Evolutionary conservation across 1,284 basidiomycete species (phyloP), one percentile per base, ranked within the genome.

Genomic region (Boletellus deceptivus): DNA sequence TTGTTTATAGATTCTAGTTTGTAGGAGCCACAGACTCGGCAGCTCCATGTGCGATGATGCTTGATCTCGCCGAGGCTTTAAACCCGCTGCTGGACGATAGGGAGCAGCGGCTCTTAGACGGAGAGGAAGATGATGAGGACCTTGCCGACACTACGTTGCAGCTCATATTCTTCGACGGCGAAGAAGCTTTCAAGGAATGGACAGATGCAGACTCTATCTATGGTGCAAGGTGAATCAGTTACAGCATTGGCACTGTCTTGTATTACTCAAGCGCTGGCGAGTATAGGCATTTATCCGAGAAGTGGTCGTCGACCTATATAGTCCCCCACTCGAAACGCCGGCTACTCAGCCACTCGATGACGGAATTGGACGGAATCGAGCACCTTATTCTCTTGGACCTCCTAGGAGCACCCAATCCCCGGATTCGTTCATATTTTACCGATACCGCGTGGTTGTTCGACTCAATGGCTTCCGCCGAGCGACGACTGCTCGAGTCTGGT

Each of bases 1-100:
- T 42, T 25, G 22, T 41, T 62, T 48, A 59, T 34, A 33, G 3
- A 34, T 43, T 39, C 52, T 72, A 92, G 90, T 99, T 99, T 67
- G 76, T 99, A 59, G 97, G 97, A 24, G 97, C 97, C 9, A 99
- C 94, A 6, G 97, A 99, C 70, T 98, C 93, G 7, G 97, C 97
- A 1, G 93, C 92, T 22, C 89, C 97, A 1, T 97, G 95, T 61
- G 94, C 94, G 2, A 86, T 98, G 72, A 81, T 98, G 74, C 79
- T 97, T 33, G 93, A 97, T 69, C 74, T 95, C 14, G 95, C 93
- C 0, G 86, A 93, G 68, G 74, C 87, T 3, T 70, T 98, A 35
- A 83, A 79, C 70, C 84, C 74, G 0, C 70, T 95, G 31, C 71
- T 98, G 11, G 75, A 86, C 31, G 74, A 77, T 18, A 78, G 88